Evolutionary conservation across 192 early-diverging fungal genomes (phyloP), one percentile per base, ranked within the genome.

Genomic region (Entrophospora sp.): DNA sequence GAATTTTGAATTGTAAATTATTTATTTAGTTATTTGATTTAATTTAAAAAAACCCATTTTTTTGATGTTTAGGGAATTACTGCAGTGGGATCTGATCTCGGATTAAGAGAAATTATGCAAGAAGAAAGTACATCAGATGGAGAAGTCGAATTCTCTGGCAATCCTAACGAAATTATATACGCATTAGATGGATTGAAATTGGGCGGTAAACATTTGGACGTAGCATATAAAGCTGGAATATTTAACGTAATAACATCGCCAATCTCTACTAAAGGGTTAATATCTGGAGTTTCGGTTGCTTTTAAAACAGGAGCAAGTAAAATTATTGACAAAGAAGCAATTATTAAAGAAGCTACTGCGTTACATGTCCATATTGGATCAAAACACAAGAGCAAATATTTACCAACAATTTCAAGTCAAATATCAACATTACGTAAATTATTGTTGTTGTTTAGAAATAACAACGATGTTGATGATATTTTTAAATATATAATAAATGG

Each of bases 161-260:
- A 67, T 30, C 22, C 71, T n/a, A 58, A 74, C 7, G 37, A 72
- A 7, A 48, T 73, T 35, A 45, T 80, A 5, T 45, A 72, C 36
- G 81, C 88, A 44, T 67, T 82, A n/a, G 87, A 89, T 64, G 89
- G 88, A 10, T 58, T 90, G 27, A 79, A 82, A 48, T 73, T 90
- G 27, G 87, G 77, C 14, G 77, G 73, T 0, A 61, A 72, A 22
- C 81, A 79, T 60, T 70, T 85, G 55, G 71, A 81, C 43, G 79
- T 74, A 34, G 83, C 83, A 8, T 80, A 77, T 67, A 80, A 78
- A 58, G 79, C 73, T 16, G 88, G 89, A 52, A 72, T 92, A 7
- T 64, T 85, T 30, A 72, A 73, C n/a, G 76, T 74, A 31, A 76
- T 90, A 49, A 81, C 84, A 48, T 66, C 80, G 6, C 85, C 85